These are phyloP conservation scores for Narthecium ossifragum DNA, from an alignment of 106 monocot species.

Conservation along the genomic window DNA sequence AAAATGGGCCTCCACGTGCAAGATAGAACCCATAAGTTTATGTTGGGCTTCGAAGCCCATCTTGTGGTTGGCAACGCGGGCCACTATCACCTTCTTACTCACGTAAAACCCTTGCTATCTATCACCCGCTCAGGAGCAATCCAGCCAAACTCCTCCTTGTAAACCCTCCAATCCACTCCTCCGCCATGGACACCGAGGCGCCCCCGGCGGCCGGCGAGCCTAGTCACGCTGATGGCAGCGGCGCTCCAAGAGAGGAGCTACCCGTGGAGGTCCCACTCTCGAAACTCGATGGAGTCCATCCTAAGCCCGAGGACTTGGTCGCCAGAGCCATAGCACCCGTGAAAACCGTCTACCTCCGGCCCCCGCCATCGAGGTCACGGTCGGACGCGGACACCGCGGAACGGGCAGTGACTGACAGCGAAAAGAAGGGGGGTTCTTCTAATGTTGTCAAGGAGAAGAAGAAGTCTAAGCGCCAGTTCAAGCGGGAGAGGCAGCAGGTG, in stretches of 20 bases:
- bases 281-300: background rate
- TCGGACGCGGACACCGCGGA: too few relatives aligned
- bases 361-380: constrained; percentile 35
- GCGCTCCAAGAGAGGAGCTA: background rate
- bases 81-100: too few relatives aligned
- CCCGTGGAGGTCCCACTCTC: background rate
- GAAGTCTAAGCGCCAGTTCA: constrained; percentile 87
- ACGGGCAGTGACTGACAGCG: too few relatives aligned
- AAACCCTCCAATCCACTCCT: too few relatives aligned
- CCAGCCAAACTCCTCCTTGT: too few relatives aligned
- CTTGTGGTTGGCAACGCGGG: too few relatives aligned
- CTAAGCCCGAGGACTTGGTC: constrained; percentile 62
- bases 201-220: background rate
- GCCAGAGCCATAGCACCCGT: constrained; percentile 83
- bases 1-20: too few relatives aligned
- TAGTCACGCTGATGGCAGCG: too few relatives aligned
- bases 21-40: too few relatives aligned
- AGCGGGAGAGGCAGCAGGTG: constrained; percentile 77
- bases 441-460: constrained; percentile 63
- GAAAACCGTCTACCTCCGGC: constrained; percentile 65
- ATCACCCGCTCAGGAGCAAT: too few relatives aligned
- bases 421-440: constrained; percentile 14
- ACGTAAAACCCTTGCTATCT: too few relatives aligned
- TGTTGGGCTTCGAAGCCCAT: too few relatives aligned
- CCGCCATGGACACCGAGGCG: background rate